Evolutionary conservation across 257 asterid species (phyloP), one percentile per base, ranked within the genome.

Genomic region (Solanum bulbocastanum): DNA sequence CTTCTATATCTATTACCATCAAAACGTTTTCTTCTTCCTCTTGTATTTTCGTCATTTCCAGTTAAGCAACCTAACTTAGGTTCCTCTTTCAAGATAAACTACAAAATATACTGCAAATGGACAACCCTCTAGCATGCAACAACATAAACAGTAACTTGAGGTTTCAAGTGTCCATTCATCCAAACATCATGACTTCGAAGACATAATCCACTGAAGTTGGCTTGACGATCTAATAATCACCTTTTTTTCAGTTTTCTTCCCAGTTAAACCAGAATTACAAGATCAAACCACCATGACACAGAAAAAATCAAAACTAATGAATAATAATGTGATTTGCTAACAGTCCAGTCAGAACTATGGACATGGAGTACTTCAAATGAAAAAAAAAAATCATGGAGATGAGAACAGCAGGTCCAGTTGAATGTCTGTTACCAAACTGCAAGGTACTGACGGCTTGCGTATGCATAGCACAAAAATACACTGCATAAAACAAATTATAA

Each of bases 401-500:
- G 15, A 79, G 84, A 42, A 73, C 27, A 66, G 76, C 30, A 74
- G 68, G 15, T 32, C 69, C 86, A 82, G 86, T 32, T 72, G 66
- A n/a, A 32, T n/a, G 83, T 86, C 69, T 71, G 88, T 33, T 25
- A 60, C 87, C 20, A 84, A 84, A 65, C 87, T 68, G 44, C 86
- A 32, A 22, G 36, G 68, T 15, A 82, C 25, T 30, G 69, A 40
- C 30, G 16, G 44, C 44, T 44, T 27, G 85, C 42, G 46, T 81
- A 81, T 37, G 79, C 69, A 36, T 89, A 62, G 86, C 90, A 68
- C 40, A 87, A 44, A 84, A 37, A 86, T 85, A 86, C 90, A 89
- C 96, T 93, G 95, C 93, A 87, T 72, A 88, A 25, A 62, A 69
- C 60, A 58, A 37, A 36, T 49, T 82, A 52, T 82, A 49, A 32